Evolutionary conservation across 208 protist species (phyloP).

Genomic region (Trypanosoma conorhini): DNA sequence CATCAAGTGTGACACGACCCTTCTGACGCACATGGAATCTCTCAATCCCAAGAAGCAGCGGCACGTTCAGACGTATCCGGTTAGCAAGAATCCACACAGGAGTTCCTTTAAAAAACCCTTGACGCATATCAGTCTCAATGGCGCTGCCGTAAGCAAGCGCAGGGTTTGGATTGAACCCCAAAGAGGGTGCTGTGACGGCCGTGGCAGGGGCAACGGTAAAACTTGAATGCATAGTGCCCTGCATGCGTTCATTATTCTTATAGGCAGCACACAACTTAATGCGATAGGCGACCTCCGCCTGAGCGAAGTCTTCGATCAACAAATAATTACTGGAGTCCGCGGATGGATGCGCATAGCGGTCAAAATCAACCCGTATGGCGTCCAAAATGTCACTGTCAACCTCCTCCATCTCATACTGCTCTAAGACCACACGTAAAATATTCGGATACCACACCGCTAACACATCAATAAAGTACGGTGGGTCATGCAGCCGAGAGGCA

Average conservation of each 20-base stretch:
- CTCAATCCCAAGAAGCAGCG: slow-evolving; percentile 24
- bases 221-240: neutral
- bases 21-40: slow-evolving; percentile 15
- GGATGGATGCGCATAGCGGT: slow-evolving; percentile 8
- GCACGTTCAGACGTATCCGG: slow-evolving; percentile 23
- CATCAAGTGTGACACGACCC: slow-evolving; percentile 26
- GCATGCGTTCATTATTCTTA: neutral
- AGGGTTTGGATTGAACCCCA: neutral
- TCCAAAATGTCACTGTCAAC: slow-evolving; percentile 16
- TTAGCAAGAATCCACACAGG: slow-evolving; percentile 28
- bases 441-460: slow-evolving; percentile 40
- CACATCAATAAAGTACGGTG: slow-evolving; percentile 33
- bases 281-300: slow-evolving; percentile 14
- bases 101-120: slow-evolving; percentile 23
- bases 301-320: slow-evolving; percentile 21
- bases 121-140: slow-evolving; percentile 20
- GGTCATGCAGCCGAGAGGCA: slow-evolving; percentile 26
- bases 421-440: slow-evolving; percentile 22
- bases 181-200: neutral
- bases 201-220: neutral
- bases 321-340: slow-evolving; percentile 1
- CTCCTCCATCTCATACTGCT: slow-evolving; percentile 28
- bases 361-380: slow-evolving; percentile 19
- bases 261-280: neutral
- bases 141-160: neutral